These are phyloP conservation scores for Trichosanthes truncata DNA, from an alignment of 306 rosid genomes.

Conservation along the genomic window DNA sequence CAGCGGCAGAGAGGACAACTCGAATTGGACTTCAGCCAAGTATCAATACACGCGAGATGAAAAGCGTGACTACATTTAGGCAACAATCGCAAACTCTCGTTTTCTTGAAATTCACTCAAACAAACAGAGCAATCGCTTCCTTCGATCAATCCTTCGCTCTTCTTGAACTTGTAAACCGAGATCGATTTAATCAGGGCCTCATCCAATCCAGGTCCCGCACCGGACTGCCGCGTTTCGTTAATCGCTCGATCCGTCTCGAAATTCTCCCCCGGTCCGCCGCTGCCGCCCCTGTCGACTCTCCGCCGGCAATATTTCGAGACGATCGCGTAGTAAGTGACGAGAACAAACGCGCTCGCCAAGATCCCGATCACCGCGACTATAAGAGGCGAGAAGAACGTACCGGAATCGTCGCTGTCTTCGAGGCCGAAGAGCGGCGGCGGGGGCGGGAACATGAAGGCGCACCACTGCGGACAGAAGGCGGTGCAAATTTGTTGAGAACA, in stretches of 20 bases:
- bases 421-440: constrained; percentile 37
- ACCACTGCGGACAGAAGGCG: constrained; percentile 70
- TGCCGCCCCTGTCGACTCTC: constrained; percentile 9
- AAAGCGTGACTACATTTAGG: constrained; percentile 74
- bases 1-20: constrained; percentile 70
- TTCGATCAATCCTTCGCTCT: constrained; percentile 31
- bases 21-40: constrained; percentile 56
- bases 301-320: constrained; percentile 40
- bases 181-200: constrained; percentile 51
- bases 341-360: constrained; percentile 46
- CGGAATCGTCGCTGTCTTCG: constrained; percentile 7
- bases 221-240: constrained; percentile 13
- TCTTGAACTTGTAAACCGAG: constrained; percentile 38
- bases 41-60: constrained; percentile 66
- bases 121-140: constrained; percentile 69
- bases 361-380: constrained; percentile 61
- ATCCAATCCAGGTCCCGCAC: constrained; percentile 36
- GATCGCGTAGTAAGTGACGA: constrained; percentile 50
- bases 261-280: background rate
- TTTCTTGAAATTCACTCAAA: constrained; percentile 58
- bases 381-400: constrained; percentile 56
- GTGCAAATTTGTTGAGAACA: constrained; percentile 64
- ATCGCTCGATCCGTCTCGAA: background rate
- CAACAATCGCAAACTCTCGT: constrained; percentile 51
- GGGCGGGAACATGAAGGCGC: constrained; percentile 48